These are phyloP conservation scores for Nicotiana sylvestris DNA, from an alignment of 257 asterid genomes.

Conservation along the genomic window DNA sequence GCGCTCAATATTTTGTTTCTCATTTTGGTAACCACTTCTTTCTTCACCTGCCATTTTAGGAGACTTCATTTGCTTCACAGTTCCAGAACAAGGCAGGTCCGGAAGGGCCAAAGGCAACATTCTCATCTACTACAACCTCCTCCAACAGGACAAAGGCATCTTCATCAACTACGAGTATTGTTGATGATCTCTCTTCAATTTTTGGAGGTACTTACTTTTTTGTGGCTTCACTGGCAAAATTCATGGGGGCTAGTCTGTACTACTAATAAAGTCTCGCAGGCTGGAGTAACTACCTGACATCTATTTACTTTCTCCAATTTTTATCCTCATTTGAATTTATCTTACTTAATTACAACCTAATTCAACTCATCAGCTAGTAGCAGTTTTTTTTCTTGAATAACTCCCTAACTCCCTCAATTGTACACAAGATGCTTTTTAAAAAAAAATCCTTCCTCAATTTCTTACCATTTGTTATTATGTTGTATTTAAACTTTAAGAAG, in stretches of 20 bases:
- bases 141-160: slow-evolving; percentile 77
- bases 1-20: background rate
- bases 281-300: background rate
- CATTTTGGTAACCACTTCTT: slow-evolving; percentile 10
- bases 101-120: slow-evolving; percentile 59
- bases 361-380: background rate
- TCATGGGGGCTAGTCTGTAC: background rate
- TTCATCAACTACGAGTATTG: slow-evolving; percentile 70
- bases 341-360: background rate
- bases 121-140: slow-evolving; percentile 54
- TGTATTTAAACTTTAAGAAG: background rate
- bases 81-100: slow-evolving; percentile 58
- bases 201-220: slow-evolving; percentile 58
- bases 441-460: background rate
- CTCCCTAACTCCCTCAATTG: background rate
- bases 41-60: slow-evolving; percentile 44
- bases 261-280: background rate
- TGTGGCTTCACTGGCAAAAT: background rate
- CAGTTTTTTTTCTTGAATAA: background rate
- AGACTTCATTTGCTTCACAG: slow-evolving; percentile 62
- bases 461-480: background rate
- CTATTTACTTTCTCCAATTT: background rate
- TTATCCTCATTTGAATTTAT: background rate
- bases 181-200: slow-evolving; percentile 91
- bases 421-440: background rate